A percentile compares a stretch with the other conserved stretches of the same genome.
phyloP scores from a whole-genome alignment of 2,329 filamentous ascomycete genomes.

The Phaeoacremonium minimum region DNA sequence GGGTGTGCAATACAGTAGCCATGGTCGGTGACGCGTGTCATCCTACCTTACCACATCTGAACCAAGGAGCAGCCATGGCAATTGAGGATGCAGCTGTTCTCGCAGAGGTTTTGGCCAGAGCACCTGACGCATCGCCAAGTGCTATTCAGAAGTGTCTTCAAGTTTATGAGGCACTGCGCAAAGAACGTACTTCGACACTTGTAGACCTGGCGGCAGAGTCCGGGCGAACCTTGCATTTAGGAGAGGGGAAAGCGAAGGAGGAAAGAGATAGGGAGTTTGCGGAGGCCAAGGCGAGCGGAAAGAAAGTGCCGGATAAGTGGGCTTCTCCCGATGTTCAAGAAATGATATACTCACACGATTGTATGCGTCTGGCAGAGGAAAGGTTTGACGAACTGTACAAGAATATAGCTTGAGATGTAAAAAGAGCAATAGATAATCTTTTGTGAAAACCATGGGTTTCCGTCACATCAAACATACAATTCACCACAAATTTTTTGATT shows the following conservation, averaged over 20 bases:
- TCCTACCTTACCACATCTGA: conserved; percentile 59
- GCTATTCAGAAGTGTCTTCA: conserved; percentile 39
- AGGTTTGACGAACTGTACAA: conserved; percentile 32
- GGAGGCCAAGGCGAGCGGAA: conserved; percentile 35
- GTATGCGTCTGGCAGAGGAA: conserved; percentile 37
- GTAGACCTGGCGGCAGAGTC: conserved; percentile 45
- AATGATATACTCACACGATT: conserved; percentile 48
- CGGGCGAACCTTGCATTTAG: conserved; percentile 36
- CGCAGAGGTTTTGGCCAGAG: conserved; percentile 33
- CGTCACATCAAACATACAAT: no score
- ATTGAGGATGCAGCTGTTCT: conserved; percentile 55
- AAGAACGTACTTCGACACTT: conserved; percentile 41
- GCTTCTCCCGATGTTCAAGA: conserved; percentile 54
- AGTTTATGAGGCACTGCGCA: conserved; percentile 47
- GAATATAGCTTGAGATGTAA: conserved; percentile 2
- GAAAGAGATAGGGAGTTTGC: conserved; percentile 39
- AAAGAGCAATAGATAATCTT: no score
- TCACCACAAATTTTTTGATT: no score
- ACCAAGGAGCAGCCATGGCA: conserved; percentile 61
- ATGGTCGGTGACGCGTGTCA: conserved; percentile 59
- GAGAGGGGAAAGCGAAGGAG: conserved; percentile 37
- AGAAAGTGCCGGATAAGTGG: conserved; percentile 50
- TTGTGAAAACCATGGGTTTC: no score
- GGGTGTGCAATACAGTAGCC: conserved; percentile 49
- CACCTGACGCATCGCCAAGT: conserved; percentile 23